Evolutionary conservation across 2,329 filamentous ascomycete genomes (phyloP), one percentile per base, ranked within the genome.

Genomic region (Trichophyton schoenleinii): DNA sequence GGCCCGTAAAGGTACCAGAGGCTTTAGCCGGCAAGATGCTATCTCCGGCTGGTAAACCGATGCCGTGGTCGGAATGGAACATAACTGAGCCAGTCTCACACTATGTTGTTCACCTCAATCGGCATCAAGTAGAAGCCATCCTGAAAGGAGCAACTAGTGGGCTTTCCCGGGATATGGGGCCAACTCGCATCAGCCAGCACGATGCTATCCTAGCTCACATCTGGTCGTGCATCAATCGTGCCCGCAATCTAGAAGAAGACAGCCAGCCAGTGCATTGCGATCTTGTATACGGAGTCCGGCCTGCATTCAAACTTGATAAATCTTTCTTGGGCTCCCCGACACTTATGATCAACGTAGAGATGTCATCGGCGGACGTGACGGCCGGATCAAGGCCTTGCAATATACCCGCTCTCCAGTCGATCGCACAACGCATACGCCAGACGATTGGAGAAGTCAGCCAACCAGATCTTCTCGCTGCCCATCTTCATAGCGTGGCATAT

Each of bases 151-250:
- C 46, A 52, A 52, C 44, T 22, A 7, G 5, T 20, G 22, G 62
- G 8, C 62, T 66, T 62, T 48, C 61, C 63, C 15, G 42, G 18
- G 49, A 61, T 5, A 20, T 28, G 58, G 46, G 36, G 13, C 31
- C 61, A 9, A 53, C 63, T 2, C 57, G 63, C 15, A 67, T 78
- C 15, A 79, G 75, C 5, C 73, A 76, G 41, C 75, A 77, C 11
- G 79, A 81, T 53, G 74, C 76, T 0, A 64, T 78, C 0, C 66
- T 81, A 3, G 78, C 78, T 0, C 77, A 81, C 61, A 62, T 80
- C 15, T 81, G 77, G 77, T 69, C 71, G 1, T 66, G 71, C 0
- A 74, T 81, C 61, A 77, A 74, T 61, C 73, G 72, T 5, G 75
- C 79, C 0, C 49, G 49, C 13, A 31, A 31, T 13, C 49, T 31